phyloP scores from a whole-genome alignment of 2,329 filamentous ascomycete species.

The Xylaria sp. region DNA sequence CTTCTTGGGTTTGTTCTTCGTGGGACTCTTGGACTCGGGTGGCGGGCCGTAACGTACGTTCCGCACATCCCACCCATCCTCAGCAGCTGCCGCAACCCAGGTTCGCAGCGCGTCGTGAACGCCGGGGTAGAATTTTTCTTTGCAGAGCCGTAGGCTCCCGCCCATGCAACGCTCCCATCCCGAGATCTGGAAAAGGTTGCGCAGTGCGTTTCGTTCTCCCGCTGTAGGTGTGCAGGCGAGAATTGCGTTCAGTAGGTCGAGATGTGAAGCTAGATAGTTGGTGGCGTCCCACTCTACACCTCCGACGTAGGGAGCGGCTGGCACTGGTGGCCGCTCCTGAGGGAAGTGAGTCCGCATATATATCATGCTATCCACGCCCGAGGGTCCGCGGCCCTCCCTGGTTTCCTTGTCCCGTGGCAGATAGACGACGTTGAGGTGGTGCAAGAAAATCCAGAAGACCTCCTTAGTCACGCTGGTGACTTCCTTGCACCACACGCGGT shows the following conservation, averaged over 20 bases:
- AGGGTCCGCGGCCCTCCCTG: conserved; percentile 49
- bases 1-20: conserved; percentile 56
- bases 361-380: conserved; percentile 57
- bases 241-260: conserved; percentile 92
- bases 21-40: conserved; percentile 54
- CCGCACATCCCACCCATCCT: conserved; percentile 87
- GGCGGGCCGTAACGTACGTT: conserved; percentile 80
- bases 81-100: conserved; percentile 87
- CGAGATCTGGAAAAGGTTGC: conserved; percentile 80
- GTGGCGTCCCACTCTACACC: conserved; percentile 99
- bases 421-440: conserved; percentile 88
- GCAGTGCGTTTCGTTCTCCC: conserved; percentile 78
- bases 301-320: conserved; percentile 93
- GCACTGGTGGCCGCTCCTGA: conserved; percentile 85
- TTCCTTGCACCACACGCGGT: conserved; percentile 94
- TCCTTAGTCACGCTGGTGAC: conserved; percentile 93
- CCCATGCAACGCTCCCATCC: conserved; percentile 94
- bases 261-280: conserved; percentile 91
- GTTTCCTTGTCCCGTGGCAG: conserved; percentile 60
- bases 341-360: conserved; percentile 83
- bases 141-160: conserved; percentile 85
- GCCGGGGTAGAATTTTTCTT: conserved; percentile 95
- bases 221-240: conserved; percentile 79
- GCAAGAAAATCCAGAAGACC: conserved; percentile 99
- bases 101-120: conserved; percentile 89